Conservation (phyloP, 192 early-diverging fungal genomes). For the Entomortierella beljakovae region DNA sequence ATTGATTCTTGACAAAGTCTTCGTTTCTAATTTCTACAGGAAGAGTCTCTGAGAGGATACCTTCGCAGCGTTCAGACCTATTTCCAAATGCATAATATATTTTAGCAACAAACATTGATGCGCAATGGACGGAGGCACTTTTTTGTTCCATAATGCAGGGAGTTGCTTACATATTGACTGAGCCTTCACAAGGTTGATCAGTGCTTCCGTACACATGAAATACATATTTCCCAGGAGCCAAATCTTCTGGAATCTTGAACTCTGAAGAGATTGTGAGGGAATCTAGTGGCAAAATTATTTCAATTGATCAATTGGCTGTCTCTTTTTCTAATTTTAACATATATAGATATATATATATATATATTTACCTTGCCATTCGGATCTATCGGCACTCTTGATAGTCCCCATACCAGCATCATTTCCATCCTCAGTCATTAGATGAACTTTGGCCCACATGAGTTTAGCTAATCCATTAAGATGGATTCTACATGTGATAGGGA, state of each 20-base stretch:
- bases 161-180: conserved; percentile 25
- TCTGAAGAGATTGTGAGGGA: background rate
- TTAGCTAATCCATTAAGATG: conserved; percentile 37
- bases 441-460: conserved; percentile 35
- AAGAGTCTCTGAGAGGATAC: conserved; percentile 27
- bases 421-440: conserved; percentile 36
- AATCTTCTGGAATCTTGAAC: conserved; percentile 11
- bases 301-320: no score
- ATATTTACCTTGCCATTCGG: conserved; percentile 21
- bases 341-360: background rate
- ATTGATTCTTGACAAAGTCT: background rate
- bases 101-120: no score
- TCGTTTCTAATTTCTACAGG: conserved; percentile 22
- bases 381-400: conserved; percentile 6
- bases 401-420: conserved; percentile 32
- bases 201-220: conserved; percentile 42
- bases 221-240: conserved; percentile 26
- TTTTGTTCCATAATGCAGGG: background rate
- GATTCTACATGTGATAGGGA: conserved; percentile 28
- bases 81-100: background rate
- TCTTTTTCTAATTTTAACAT: background rate
- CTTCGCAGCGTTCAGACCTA: conserved; percentile 23
- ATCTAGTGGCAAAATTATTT: conserved; percentile 32
- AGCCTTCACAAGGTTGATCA: conserved; percentile 29
- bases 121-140: no score